Percentiles rank a stretch among this genome's conserved stretches.
Conservation (phyloP, 805 yeast species). For the Spathaspora hagerdaliae region DNA sequence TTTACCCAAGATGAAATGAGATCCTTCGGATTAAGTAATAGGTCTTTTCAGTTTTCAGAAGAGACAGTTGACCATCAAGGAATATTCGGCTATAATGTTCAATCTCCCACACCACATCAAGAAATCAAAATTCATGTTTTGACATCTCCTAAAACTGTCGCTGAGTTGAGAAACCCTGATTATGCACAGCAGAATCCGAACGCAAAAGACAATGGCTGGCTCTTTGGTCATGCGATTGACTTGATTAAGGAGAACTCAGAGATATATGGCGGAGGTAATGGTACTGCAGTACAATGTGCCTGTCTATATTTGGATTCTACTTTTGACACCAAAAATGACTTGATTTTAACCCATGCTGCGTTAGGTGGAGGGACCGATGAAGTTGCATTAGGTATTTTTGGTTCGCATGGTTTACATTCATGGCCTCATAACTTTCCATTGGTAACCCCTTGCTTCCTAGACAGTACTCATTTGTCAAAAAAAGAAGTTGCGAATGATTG, state of each 20-base stretch:
- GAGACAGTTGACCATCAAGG: conserved; percentile 28
- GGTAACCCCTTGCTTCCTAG: conserved; percentile 63
- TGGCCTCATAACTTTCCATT: conserved; percentile 88
- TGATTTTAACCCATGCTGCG: conserved; percentile 87
- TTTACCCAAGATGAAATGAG: conserved; percentile 88
- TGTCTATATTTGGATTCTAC: conserved; percentile 81
- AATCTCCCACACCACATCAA: conserved; percentile 52
- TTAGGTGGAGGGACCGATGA: conserved; percentile 80
- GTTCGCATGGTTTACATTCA: conserved; percentile 85
- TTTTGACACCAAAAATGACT: conserved; percentile 59
- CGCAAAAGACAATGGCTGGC: conserved; percentile 70
- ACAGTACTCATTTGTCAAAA: conserved; percentile 59
- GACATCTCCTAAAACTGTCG: conserved; percentile 59
- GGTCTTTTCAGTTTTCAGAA: conserved; percentile 75
- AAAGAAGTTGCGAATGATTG: conserved; percentile 87
- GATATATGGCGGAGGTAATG: conserved; percentile 28
- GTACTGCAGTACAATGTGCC: conserved; percentile 71
- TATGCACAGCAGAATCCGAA: conserved; percentile 80
- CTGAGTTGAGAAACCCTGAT: conserved; percentile 72
- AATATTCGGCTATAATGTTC: conserved; percentile 34
- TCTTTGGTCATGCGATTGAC: conserved; percentile 78
- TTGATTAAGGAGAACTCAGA: conserved; percentile 45
- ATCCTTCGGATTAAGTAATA: conserved; percentile 68
- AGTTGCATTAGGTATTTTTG: conserved; percentile 82
- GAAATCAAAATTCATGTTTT: conserved; percentile 77